Base-by-base conservation (phyloP, 2,329 filamentous ascomycete genomes). In the Penicillium sp. region DNA sequence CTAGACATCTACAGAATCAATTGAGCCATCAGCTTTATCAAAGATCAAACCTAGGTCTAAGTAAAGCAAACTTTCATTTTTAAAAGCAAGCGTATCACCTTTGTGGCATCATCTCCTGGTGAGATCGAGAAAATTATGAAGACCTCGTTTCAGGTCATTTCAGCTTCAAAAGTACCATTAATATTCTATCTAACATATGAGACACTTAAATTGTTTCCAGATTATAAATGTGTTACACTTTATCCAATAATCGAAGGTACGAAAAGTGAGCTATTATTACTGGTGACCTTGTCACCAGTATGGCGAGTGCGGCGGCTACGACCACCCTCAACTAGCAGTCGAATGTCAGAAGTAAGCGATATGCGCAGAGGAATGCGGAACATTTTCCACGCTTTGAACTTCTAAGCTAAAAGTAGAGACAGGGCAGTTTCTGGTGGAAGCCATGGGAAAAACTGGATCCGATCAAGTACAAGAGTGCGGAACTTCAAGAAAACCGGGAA, bases 301-400 rank as follows among this genome's bases (percentile, higher is more conserved):
- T 40, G 35, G 51, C 51, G 51, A 37, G 17, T 42, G 37, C 22
- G 35, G 51, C 51, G 51, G 51, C n/a, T 54, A 38, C 51, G 17
- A 38, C n/a, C 24, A 28, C 22, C 51, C 19, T 15, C 7, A 4
- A 19, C 24, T 24, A 30, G 8, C 22, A 38, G 19, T 26, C 24
- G 9, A 40, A 22, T 35, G 15, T 17, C 9, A 38, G 35, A 17
- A 15, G 26, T 22, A 33, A 54, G 51, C 51, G 35, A 54, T 17
- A 54, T 33, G 35, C 51, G 35, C 26, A 54, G 35, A 42, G 24
- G 51, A 54, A 54, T 54, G 51, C 37, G 51, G 51, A 30, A 54
- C 22, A 54, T 26, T 38, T 26, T 28, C n/a, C 26, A 22, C 35
- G 30, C 30, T 35, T 26, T 24, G 8, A 26, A 13, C 24, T 8